Base-by-base conservation (phyloP, 176 grass and related monocot genomes). In the Lolium multiflorum region DNA sequence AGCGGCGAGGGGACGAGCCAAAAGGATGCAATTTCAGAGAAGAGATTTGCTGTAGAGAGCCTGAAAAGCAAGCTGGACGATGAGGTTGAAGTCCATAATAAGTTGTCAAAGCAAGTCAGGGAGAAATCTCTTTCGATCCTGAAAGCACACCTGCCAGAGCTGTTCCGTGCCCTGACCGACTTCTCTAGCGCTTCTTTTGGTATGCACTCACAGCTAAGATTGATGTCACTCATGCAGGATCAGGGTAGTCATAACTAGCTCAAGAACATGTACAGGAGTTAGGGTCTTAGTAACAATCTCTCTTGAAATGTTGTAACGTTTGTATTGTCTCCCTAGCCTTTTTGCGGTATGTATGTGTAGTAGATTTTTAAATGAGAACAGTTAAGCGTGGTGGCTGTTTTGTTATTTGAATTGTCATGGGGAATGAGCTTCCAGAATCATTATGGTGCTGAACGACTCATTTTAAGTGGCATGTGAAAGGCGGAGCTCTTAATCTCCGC, bases 91-190 rank as follows among this genome's bases (percentile, higher is more conserved):
- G 18, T 54, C 52, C 87, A 91, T 64, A 87, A 84, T 64, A 94
- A 88, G 78, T 17, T 99, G 25, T 84, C 89, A 13, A 99, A 91
- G 85, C 97, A 99, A 84, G 94, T 97, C 16, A 93, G 97, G 60
- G 97, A 99, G 63, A 99, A 97, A 59, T 96, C 97, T 41, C 75
- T 94, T 7, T 88, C 86, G 2, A 94, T 90, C 78, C 89, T 99
- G 68, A 99, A 89, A 77, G 93, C 90, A 11, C 92, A 94, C 63
- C 65, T 99, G 72, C 97, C 97, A 20, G 94, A 99, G 88, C 77
- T 99, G 61, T 99, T 99, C 43, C 90, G 94, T 0, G 92, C 92
- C 5, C 76, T 99, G 72, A 87, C 89, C 0, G 94, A 97, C 81
- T 99, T 99, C 57, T 87, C 97, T 7, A 48, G 77, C 26, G 11